These are phyloP conservation scores for Withania somnifera DNA, from an alignment of 305 asterid species.

Conservation along the genomic window DNA sequence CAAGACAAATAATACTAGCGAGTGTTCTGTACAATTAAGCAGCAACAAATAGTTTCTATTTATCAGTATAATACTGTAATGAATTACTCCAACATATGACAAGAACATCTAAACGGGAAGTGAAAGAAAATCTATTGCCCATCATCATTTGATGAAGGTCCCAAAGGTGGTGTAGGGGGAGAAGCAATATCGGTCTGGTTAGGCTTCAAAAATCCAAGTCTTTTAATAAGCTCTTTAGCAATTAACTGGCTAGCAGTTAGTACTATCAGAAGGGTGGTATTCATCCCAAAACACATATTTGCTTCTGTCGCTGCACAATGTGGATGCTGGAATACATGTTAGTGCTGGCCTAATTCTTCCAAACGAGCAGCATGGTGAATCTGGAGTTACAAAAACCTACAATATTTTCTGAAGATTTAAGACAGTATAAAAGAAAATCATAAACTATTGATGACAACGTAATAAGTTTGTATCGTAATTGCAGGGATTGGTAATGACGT, in stretches of 20 bases:
- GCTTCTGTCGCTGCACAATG: constrained; percentile 67
- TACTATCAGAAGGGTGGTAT: constrained; percentile 73
- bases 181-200: constrained; percentile 20
- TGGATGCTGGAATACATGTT: constrained; percentile 70
- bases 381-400: constrained; percentile 70
- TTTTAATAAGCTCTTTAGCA: constrained; percentile 54
- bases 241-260: constrained; percentile 63
- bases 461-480: constrained; percentile 12
- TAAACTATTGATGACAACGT: not conserved
- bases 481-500: constrained; percentile 45
- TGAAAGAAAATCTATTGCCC: not conserved
- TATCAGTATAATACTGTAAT: not conserved
- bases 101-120: no score
- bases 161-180: constrained; percentile 33
- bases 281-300: constrained; percentile 93
- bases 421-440: no score
- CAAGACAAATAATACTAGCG: no score
- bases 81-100: no score
- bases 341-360: constrained; percentile 78
- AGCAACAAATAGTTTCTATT: not conserved
- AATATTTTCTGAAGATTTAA: not conserved
- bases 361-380: constrained; percentile 82
- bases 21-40: no score
- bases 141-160: constrained; percentile 27
- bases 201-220: constrained; percentile 32